Base-by-base conservation (phyloP, 2,329 filamentous ascomycete genomes). In the Byssoonygena ceratinophila region DNA sequence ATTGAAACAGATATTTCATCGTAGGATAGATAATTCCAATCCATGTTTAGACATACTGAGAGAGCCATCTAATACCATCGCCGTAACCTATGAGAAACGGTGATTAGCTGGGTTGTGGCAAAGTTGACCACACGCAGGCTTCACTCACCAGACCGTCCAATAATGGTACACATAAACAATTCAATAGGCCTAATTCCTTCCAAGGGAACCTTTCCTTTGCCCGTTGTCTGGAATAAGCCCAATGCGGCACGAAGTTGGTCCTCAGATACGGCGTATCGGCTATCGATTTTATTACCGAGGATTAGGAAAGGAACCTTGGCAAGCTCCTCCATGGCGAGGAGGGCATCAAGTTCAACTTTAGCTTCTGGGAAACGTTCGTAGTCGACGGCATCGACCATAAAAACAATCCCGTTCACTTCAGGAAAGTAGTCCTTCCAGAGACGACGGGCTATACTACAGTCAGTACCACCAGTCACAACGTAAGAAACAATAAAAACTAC, bases 201-300 rank as follows among this genome's bases (percentile, higher is more conserved):
- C 60, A 92, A 77, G 58, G 85, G 87, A 57, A 94, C 84, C 79
- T 94, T 94, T 72, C 89, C 89, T 80, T 96, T 95, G 64, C 90
- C 90, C 56, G 88, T 95, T 52, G 90, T 95, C 74, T 97, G 91
- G 74, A 94, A 97, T 65, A 98, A 74, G 58, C 92, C 92, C 54
- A 98, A 78, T 70, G 90, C 85, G 68, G 91, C 84, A 71, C 92
- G 82, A 66, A 97, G 80, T 75, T 96, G 88, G 64, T 97, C 91
- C 78, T 98, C 92, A 59, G 85, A 91, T 51, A 97, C 84, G 58
- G 92, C 92, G 62, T 94, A 86, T 51, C 90, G 90, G 76, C 97
- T 90, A 71, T 98, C 92, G 71, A 98, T 98, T 82, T 98, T 98
- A 82, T 98, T 98, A 63, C 92, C 92, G 58, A 98, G 81, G 62